Evolutionary conservation across 768 basidiomycete genomes (phyloP).

Genomic region (Pulveroboletus sp.): DNA sequence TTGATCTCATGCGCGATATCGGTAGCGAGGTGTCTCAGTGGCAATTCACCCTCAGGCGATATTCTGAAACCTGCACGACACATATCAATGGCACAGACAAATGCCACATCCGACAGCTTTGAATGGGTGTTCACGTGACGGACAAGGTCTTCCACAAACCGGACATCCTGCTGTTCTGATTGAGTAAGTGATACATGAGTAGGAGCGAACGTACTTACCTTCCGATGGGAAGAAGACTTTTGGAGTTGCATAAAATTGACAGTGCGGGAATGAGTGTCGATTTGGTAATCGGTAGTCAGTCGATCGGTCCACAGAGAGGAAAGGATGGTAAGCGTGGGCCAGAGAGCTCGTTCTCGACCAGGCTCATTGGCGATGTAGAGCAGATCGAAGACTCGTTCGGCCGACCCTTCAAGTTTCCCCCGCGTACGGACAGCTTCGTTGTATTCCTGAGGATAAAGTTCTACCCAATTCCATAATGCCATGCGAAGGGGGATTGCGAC

Average conservation of each 20-base stretch:
- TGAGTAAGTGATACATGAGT: neutral
- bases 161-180: slow-evolving; percentile 35
- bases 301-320: slow-evolving; percentile 74
- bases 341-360: slow-evolving; percentile 51
- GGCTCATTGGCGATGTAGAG: slow-evolving; percentile 48
- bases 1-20: slow-evolving; percentile 81
- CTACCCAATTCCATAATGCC: slow-evolving; percentile 90
- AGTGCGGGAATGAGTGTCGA: slow-evolving; percentile 31
- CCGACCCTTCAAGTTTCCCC: slow-evolving; percentile 69
- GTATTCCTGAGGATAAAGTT: slow-evolving; percentile 72
- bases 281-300: slow-evolving; percentile 52
- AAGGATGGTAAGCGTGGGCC: slow-evolving; percentile 77
- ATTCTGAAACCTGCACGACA: slow-evolving; percentile 61
- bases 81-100: slow-evolving; percentile 72
- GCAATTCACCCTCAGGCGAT: slow-evolving; percentile 52
- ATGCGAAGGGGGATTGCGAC: slow-evolving; percentile 68
- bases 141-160: slow-evolving; percentile 58
- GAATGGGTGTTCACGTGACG: slow-evolving; percentile 51
- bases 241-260: slow-evolving; percentile 27
- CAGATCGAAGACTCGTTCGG: slow-evolving; percentile 83
- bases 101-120: slow-evolving; percentile 60
- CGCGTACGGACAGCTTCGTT: slow-evolving; percentile 62
- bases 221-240: slow-evolving; percentile 29
- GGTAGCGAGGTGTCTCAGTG: slow-evolving; percentile 57
- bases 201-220: slow-evolving; percentile 13